phyloP scores from a whole-genome alignment of 345 rosid species.

The Syzygium oleosum region DNA sequence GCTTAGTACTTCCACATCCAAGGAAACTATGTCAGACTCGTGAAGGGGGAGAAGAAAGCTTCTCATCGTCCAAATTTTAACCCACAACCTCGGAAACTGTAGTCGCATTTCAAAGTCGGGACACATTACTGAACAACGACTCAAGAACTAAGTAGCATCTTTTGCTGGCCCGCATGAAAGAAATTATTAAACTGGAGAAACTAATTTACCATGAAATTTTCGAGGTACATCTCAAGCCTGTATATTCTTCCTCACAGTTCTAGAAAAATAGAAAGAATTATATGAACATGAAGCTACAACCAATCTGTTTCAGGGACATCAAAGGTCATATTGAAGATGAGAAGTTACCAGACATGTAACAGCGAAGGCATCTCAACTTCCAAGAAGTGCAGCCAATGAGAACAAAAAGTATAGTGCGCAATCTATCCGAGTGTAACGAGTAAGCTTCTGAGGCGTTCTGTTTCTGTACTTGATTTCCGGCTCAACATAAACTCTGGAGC shows the following conservation, averaged over 20 bases:
- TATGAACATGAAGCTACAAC: neutral
- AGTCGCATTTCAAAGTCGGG: neutral
- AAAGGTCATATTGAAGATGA: neutral
- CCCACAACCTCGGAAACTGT: neutral
- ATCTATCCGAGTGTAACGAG: neutral
- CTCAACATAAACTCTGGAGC: neutral
- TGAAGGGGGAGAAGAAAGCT: neutral
- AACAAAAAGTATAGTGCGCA: neutral
- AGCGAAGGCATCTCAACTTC: neutral
- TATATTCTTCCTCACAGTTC: neutral
- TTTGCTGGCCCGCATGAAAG: neutral
- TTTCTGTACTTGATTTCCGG: neutral
- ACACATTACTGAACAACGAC: neutral
- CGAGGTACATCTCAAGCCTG: neutral
- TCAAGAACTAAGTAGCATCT: neutral
- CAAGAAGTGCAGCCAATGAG: neutral
- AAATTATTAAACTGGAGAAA: neutral
- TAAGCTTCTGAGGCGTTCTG: neutral
- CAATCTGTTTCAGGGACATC: neutral
- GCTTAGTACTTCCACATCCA: neutral
- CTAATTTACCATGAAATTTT: neutral
- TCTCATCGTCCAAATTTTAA: neutral
- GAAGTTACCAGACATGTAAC: neutral
- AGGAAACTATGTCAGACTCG: neutral
- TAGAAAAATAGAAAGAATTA: neutral